Evolutionary conservation across 208 protist species (phyloP).

Genomic region (Leishmania turanica): DNA sequence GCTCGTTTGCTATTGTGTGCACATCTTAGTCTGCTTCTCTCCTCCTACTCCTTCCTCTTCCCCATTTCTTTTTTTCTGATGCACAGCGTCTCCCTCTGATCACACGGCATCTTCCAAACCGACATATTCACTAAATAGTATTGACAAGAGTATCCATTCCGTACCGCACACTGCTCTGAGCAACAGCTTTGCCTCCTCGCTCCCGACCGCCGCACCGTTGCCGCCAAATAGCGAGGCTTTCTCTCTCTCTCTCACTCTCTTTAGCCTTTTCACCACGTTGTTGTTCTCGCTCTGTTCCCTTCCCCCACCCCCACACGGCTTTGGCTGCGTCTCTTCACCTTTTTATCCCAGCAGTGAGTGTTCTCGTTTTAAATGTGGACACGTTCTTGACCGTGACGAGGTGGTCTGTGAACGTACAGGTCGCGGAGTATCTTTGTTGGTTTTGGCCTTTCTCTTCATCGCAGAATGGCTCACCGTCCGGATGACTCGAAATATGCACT

Average conservation of each 20-base stretch:
- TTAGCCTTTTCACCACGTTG: background rate
- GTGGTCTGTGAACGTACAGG: background rate
- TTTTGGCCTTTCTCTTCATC: background rate
- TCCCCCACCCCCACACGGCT: no score
- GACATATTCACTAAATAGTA: background rate
- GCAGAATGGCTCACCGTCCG: constrained; percentile 20
- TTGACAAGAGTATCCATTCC: background rate
- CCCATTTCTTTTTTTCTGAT: background rate
- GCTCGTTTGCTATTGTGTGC: background rate
- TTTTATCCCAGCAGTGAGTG: background rate
- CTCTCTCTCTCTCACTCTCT: background rate
- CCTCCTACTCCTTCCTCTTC: background rate
- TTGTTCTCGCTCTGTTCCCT: background rate
- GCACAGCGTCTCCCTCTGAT: background rate
- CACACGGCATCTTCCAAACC: background rate
- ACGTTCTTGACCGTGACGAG: background rate
- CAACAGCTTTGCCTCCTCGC: background rate
- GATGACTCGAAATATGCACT: constrained; percentile 36
- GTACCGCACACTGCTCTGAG: background rate
- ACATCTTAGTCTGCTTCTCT: background rate
- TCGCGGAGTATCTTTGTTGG: background rate
- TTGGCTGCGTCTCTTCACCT: background rate
- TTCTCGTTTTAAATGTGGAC: background rate
- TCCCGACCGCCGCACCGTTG: background rate
- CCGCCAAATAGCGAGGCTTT: background rate